Evolutionary conservation across 192 early-diverging fungal species (phyloP).

Genomic region (Coemansia sp.): DNA sequence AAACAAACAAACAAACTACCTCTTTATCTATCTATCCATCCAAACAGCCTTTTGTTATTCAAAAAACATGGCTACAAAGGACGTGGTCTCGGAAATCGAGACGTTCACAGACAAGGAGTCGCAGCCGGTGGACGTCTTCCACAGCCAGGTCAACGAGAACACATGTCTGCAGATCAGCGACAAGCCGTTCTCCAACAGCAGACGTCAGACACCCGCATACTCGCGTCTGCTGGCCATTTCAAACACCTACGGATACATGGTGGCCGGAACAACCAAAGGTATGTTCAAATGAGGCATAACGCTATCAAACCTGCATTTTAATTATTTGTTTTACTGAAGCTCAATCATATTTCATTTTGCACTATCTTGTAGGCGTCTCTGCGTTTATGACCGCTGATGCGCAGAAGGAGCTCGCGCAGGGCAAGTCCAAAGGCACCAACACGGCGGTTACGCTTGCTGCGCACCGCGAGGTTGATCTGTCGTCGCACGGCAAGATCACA

Average conservation of each 20-base stretch:
- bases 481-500: constrained; percentile 39
- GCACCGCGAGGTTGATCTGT: constrained; percentile 36
- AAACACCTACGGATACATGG: constrained; percentile 66
- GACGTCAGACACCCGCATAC: constrained; percentile 51
- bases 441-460: constrained; percentile 25
- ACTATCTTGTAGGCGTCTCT: constrained; percentile 10
- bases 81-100: constrained; percentile 25
- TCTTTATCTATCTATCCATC: too few species aligned
- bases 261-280: constrained; percentile 64
- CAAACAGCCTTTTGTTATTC: too few species aligned
- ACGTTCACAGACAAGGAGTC: constrained; percentile 31
- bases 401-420: constrained; percentile 30
- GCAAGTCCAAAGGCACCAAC: constrained; percentile 35
- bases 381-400: constrained; percentile 43
- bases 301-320: neutral
- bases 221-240: constrained; percentile 62
- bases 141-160: constrained; percentile 45
- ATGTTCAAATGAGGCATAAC: neutral
- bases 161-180: constrained; percentile 35
- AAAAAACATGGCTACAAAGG: constrained; percentile 7
- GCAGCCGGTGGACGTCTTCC: constrained; percentile 46
- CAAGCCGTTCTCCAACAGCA: constrained; percentile 27
- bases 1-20: neutral
- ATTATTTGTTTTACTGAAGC: too few species aligned
- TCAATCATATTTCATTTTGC: neutral